A percentile compares a stretch with the other conserved stretches of the same genome.
Conservation (phyloP, 805 yeast species). For the Saccharomycopsis sp. region DNA sequence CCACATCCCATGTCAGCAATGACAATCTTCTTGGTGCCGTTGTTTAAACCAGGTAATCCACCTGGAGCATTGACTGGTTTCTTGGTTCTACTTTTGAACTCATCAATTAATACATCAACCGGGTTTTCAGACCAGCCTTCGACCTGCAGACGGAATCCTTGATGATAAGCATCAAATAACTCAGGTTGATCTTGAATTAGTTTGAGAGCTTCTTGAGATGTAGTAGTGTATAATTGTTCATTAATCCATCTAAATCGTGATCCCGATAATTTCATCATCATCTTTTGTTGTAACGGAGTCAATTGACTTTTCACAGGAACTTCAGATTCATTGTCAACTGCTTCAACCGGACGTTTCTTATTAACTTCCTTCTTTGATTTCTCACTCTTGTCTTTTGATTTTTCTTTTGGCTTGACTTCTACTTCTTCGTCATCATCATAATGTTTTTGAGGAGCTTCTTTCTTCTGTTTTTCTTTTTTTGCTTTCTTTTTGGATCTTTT, state of each 20-base stretch:
- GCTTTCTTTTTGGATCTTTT: slow-evolving; percentile 30
- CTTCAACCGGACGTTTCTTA: slow-evolving; percentile 14
- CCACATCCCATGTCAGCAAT: slow-evolving; percentile 99
- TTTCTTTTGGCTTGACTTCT: slow-evolving; percentile 24
- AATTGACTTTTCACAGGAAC: slow-evolving; percentile 35
- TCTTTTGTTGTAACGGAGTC: slow-evolving; percentile 87
- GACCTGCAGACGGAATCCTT: slow-evolving; percentile 92
- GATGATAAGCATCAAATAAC: slow-evolving; percentile 89
- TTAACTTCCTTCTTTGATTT: slow-evolving; percentile 7
- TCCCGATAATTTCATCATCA: slow-evolving; percentile 92
- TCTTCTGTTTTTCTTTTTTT: slow-evolving; percentile 24
- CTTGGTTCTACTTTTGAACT: slow-evolving; percentile 50
- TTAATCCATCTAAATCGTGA: slow-evolving; percentile 97
- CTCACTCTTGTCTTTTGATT: slow-evolving; percentile 23
- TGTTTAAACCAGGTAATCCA: slow-evolving; percentile 70
- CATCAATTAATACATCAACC: slow-evolving; percentile 78
- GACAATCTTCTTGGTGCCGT: slow-evolving; percentile 51
- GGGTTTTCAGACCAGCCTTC: slow-evolving; percentile 99
- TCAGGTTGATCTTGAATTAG: slow-evolving; percentile 77
- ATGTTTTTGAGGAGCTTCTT: slow-evolving; percentile 34
- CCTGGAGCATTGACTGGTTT: slow-evolving; percentile 92
- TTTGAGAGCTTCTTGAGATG: slow-evolving; percentile 68
- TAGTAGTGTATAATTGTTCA: slow-evolving; percentile 87
- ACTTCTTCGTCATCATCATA: slow-evolving; percentile 26
- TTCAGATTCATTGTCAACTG: slow-evolving; percentile 4